Evolutionary conservation across 179 eudicot species (phyloP).

Genomic region (Silene noctiflora): DNA sequence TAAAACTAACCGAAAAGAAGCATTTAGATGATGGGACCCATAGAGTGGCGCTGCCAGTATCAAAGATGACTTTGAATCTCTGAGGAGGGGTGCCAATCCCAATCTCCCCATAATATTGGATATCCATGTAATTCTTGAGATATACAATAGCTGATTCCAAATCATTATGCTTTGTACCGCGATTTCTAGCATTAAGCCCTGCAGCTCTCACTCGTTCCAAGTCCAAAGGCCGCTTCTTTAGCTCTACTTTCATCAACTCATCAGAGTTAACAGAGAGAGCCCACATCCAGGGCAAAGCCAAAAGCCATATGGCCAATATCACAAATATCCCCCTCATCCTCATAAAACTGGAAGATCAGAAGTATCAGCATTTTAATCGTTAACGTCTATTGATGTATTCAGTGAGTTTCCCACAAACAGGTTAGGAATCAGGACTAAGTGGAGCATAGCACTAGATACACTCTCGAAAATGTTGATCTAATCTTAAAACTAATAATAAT

Average conservation of each 20-base stretch:
- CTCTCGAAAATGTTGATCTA: too few species aligned
- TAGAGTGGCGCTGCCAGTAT: conserved; percentile 39
- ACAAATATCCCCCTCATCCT: conserved; percentile 23
- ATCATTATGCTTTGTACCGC: background rate
- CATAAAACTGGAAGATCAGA: background rate
- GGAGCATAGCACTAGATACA: too few species aligned
- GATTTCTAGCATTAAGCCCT: conserved; percentile 12
- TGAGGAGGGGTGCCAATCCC: conserved; percentile 45
- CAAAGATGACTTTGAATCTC: conserved; percentile 38
- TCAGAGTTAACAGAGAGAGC: conserved; percentile 12
- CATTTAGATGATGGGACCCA: conserved; percentile 51
- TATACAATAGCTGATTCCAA: conserved; percentile 26
- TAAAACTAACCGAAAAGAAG: conserved; percentile 38
- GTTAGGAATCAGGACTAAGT: too few species aligned
- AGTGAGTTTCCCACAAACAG: too few species aligned
- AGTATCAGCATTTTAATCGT: too few species aligned
- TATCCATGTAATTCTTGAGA: conserved; percentile 36
- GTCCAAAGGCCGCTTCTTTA: conserved; percentile 35
- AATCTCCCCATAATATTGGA: conserved; percentile 39
- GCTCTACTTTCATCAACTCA: conserved; percentile 27
- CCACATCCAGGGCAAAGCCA: conserved; percentile 16
- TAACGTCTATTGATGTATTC: too few species aligned
- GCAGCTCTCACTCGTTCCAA: conserved; percentile 21
- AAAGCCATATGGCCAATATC: conserved; percentile 23
- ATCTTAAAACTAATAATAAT: too few species aligned